Base-by-base conservation (phyloP, 495 filamentous ascomycete genomes). In the Lasiosphaeria ovina region DNA sequence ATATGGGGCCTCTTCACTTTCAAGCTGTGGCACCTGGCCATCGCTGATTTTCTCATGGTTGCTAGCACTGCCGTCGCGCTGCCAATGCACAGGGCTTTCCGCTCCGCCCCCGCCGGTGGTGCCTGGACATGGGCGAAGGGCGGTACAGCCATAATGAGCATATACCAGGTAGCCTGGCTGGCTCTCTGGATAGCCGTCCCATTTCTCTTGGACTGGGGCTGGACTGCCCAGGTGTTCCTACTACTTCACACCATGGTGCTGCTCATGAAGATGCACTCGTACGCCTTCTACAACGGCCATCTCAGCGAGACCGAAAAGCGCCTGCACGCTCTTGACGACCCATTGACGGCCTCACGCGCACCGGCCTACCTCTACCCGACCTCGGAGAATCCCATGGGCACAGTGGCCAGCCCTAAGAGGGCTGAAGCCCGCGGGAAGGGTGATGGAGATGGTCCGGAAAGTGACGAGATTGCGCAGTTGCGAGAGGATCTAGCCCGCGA, bases 241-340 rank as follows among this genome's bases (percentile, higher is more conserved):
- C 88, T 93, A 11, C 83, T 98, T 14, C 94, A 98, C 70, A 87
- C 91, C 42, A 82, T 98, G 69, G 87, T 89, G 12, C 78, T 98
- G 6, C 85, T 97, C 33, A 98, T 98, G 94, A 98, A 98, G 77
- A 91, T 98, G 81, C 94, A 98, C 69, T 97, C 93, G 0, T 98
- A 97, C 69, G 89, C 91, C 33, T 98, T 97, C 75, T 98, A 98
- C 76, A 97, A 94, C 68, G 94, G 94, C 3, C 94, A 98, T 75
- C 83, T 98, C 6, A 92, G 88, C 60, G 89, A 92, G 66, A 95
- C 90, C 0, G 83, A 92, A 73, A 86, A 87, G 64, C 85, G 90
- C 14, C 77, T 98, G 2, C 82, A 81, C 51, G 85, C 84, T 35
- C 86, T 98, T 9, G 94, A 98, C 73, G 79, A 89, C 33, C 89